These are phyloP conservation scores for Solanum hybrid DNA, from an alignment of 305 asterid genomes.

Conservation along the genomic window DNA sequence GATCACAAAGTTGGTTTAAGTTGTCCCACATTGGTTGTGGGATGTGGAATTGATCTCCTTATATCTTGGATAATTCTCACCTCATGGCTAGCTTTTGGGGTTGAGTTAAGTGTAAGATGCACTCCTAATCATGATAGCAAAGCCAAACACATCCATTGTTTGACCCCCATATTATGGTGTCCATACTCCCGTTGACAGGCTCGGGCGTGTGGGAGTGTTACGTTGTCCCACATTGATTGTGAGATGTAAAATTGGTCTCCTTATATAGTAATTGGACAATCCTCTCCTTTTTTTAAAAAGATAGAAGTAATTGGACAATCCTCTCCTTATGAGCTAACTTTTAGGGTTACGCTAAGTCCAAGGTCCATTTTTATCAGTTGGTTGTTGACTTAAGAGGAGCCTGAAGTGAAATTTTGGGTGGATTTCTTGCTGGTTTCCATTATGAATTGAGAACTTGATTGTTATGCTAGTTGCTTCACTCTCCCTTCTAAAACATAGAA, in stretches of 20 bases:
- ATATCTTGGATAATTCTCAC: neutral
- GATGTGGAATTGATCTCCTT: neutral
- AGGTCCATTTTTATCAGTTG: neutral
- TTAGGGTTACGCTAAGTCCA: neutral
- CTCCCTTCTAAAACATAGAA: neutral
- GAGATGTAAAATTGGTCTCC: neutral
- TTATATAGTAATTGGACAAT: neutral
- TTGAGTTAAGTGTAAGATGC: neutral
- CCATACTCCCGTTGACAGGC: neutral
- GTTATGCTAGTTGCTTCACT: neutral
- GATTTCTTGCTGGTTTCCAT: neutral
- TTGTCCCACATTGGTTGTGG: neutral
- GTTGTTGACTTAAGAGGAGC: neutral
- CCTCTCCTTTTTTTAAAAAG: neutral
- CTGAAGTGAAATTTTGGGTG: neutral
- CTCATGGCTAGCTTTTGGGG: neutral
- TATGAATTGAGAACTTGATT: neutral
- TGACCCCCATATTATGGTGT: neutral
- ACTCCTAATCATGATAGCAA: neutral
- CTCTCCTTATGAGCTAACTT: neutral
- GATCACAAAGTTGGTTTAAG: neutral
- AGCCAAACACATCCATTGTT: neutral
- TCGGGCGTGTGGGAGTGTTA: neutral
- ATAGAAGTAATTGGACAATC: neutral
- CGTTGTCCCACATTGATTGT: neutral